Base-by-base conservation (phyloP, 306 rosid species). In the Medicago arabica region DNA sequence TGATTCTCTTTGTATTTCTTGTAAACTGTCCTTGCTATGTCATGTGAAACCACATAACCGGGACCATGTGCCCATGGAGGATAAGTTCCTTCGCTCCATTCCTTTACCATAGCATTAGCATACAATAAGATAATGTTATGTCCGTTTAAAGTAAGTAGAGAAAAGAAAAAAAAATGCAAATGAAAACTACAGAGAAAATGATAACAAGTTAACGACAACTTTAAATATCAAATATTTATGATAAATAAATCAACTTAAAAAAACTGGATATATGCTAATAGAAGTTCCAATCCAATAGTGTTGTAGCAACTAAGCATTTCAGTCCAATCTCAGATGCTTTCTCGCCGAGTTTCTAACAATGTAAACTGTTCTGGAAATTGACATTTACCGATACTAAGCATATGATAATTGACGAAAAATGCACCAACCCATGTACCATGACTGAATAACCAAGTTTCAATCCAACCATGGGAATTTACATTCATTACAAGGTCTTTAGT, bases 1-100 rank as follows among this genome's bases (percentile, higher is more conserved):
- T 81, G 78, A 67, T 90, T 88, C n/a, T 87, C 85, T 72, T 76
- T 77, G 81, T 90, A 85, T 75, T 83, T 90, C 80, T 53, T 66
- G 68, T 87, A 86, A n/a, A 92, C 90, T 9, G 83, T 75, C 69
- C 72, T 88, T 66, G 99, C 98, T 80, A 96, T 88, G 82, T 96
- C 98, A 46, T 74, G 81, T 10, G 99, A 86, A 75, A 96, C 84
- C 44, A 96, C 98, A 80, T 96, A 96, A 16, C 99, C 98, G 15
- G 99, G 99, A 79, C 99, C 99, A 69, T 96, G 97, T 34, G 99
- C 99, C 98, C 98, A 96, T 19, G 98, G 91, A 38, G 99, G 99
- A 83, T 96, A 96, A 16, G 83, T 87, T 18, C 78, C 85, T 79
- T 86, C 96, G 12, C 81, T 88, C 98, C 98, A 96, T 89, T 92